A percentile compares a stretch with the other conserved stretches of the same genome.
Conservation (phyloP, 176 grass and related monocot species). For the Zea luxurians region DNA sequence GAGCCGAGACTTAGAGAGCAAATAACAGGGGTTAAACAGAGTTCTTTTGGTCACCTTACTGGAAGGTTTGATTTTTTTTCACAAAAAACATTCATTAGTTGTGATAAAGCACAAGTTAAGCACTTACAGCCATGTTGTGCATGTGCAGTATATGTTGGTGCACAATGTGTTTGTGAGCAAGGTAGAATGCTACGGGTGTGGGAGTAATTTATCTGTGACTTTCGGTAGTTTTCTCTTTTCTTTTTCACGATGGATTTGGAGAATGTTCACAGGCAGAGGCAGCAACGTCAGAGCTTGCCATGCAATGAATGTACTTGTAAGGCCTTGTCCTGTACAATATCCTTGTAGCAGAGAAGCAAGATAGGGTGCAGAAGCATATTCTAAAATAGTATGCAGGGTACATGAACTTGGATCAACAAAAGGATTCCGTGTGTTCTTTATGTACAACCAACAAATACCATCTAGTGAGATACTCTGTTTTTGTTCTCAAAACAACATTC, state of each 20-base stretch:
- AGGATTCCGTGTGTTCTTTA: conserved; percentile 22
- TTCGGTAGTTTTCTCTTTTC: conserved; percentile 3
- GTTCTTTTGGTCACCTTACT: not conserved
- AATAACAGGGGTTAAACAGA: not conserved
- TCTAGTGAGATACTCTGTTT: conserved; percentile 1
- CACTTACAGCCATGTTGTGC: conserved; percentile 5
- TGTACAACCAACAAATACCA: conserved; percentile 28
- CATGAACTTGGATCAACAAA: conserved; percentile 29
- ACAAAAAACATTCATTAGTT: not conserved
- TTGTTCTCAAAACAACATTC: conserved; percentile 22
- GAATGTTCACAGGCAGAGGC: conserved; percentile 25
- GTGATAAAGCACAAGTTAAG: not conserved
- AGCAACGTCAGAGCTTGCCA: conserved; percentile 16
- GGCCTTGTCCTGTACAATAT: conserved; percentile 23
- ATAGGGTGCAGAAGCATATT: conserved; percentile 41
- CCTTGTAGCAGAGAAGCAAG: conserved; percentile 25
- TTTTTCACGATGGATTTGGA: conserved; percentile 11
- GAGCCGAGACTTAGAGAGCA: conserved; percentile 4
- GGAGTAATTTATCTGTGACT: conserved; percentile 16
- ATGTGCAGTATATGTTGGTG: not conserved
- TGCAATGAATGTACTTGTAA: not conserved
- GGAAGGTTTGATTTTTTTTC: not conserved
- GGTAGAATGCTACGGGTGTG: not conserved
- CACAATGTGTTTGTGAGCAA: conserved; percentile 7
- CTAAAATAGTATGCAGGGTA: conserved; percentile 34